phyloP scores from a whole-genome alignment of 2,329 filamentous ascomycete species.

The Trichoderma atroviride region DNA sequence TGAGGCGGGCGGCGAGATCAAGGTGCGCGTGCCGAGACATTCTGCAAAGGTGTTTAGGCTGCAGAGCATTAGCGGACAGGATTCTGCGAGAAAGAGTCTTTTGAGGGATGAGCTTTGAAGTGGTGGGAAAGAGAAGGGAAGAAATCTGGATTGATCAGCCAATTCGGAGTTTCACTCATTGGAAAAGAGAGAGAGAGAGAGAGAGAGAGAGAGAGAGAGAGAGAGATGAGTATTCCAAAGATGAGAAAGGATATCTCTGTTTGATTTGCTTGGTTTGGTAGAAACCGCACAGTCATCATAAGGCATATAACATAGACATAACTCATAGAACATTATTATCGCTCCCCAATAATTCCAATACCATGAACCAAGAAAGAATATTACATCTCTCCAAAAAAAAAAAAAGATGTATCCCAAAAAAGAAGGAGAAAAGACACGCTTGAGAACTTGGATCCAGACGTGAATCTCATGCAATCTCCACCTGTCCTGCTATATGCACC shows the following conservation, averaged over 20 bases:
- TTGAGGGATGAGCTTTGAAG: constrained; percentile 20
- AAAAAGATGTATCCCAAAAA: neutral
- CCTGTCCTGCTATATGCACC: constrained; percentile 20
- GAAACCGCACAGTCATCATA: neutral
- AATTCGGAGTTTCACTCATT: neutral
- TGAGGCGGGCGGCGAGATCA: constrained; percentile 2
- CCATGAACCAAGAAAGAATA: neutral
- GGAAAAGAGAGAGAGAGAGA: neutral
- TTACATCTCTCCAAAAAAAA: neutral
- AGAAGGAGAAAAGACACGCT: neutral
- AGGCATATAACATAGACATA: neutral
- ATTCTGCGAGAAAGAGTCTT: constrained; percentile 13
- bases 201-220: neutral
- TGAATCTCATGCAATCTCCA: constrained; percentile 12
- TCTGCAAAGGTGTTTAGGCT: constrained; percentile 24
- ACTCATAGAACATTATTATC: constrained; percentile 9
- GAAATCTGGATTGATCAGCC: neutral
- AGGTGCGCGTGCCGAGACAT: constrained; percentile 14
- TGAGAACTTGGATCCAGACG: neutral
- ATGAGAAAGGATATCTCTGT: neutral
- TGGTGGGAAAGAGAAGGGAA: too few species aligned
- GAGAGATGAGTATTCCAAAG: neutral
- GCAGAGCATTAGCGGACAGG: constrained; percentile 18
- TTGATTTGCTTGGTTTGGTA: neutral
- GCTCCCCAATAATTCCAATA: neutral